A percentile compares a stretch with the other conserved stretches of the same genome.
Evolutionary conservation across 441 rosid species (phyloP).

Genomic region (Adansonia grandidieri): DNA sequence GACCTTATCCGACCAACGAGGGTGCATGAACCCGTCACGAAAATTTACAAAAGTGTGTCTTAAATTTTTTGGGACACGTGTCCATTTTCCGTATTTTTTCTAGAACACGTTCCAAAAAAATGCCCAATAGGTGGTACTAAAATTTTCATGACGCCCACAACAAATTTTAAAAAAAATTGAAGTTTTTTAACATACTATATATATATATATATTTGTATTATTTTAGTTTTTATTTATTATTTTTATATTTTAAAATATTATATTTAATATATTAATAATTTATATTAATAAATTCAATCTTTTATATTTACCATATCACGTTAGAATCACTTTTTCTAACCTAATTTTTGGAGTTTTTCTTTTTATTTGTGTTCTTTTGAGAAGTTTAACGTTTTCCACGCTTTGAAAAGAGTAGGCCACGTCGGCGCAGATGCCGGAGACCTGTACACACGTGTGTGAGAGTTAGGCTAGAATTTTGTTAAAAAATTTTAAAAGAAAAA

Average conservation of each 20-base stretch:
- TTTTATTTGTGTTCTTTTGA: not conserved
- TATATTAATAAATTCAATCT: too few relatives aligned
- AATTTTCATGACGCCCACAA: not conserved
- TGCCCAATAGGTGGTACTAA: not conserved
- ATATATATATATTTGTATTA: too few relatives aligned
- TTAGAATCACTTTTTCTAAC: too few relatives aligned
- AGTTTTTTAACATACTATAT: too few relatives aligned
- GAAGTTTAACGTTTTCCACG: constrained; percentile 34
- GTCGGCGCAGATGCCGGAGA: constrained; percentile 27
- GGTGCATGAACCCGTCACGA: constrained; percentile 57
- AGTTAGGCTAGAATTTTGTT: constrained; percentile 46
- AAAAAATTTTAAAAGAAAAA: not conserved
- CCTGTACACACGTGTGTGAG: constrained; percentile 27
- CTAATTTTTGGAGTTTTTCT: not conserved
- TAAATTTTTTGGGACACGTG: constrained; percentile 44
- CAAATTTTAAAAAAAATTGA: too few relatives aligned
- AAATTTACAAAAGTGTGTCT: constrained; percentile 33
- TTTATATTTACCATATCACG: too few relatives aligned
- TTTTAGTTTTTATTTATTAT: too few relatives aligned
- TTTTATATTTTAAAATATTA: too few relatives aligned
- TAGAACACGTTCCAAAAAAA: constrained; percentile 13
- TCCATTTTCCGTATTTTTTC: constrained; percentile 17
- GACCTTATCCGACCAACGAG: constrained; percentile 41
- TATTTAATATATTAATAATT: too few relatives aligned
- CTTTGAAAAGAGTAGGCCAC: constrained; percentile 19